Base-by-base conservation (phyloP, 768 basidiomycete genomes). In the Solioccasus polychromus region DNA sequence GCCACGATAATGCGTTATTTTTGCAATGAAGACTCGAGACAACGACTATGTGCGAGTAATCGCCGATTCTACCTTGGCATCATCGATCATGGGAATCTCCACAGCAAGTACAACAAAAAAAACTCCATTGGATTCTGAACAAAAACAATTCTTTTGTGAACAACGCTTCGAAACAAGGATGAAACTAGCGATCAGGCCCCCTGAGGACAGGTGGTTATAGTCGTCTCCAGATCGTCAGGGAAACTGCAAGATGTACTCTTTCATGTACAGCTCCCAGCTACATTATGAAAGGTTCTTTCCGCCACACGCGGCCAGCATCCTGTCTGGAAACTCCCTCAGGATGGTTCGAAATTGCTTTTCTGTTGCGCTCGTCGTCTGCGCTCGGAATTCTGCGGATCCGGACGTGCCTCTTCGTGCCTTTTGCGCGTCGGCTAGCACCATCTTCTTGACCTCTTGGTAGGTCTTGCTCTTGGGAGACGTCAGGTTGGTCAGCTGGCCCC, bases 201-300 rank as follows among this genome's bases (percentile, higher is more conserved):
- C n/a, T n/a, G n/a, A 28, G 14, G 38, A 28, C 35, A 18, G 31
- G 37, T 26, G 28, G 29, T 14, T 2, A 26, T 15, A n/a, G 17
- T 47, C 24, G 32, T 23, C 20, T 45, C 34, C 35, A 41, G 35
- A 25, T 41, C 22, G 35, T 76, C 63, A 88, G 25, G 86, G 85
- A 61, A 76, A 88, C 19, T 66, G 66, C 48, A 85, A 62, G 47
- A 88, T 86, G 57, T 72, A 83, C 35, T 58, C 56, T 64, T 80
- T 83, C 78, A 87, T 83, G 36, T 51, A 48, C 18, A 45, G 35
- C 57, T 82, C 78, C 85, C 84, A 87, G 50, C 71, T 76, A 58
- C 86, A 88, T 1, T 66, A 43, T 32, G 71, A 63, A 34, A 80
- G 61, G 5, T 67, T 69, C 12, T 42, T 53, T 14, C 69, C 77